Evolutionary conservation across 345 rosid genomes (phyloP).

Genomic region (Aquilaria yunnanensis): DNA sequence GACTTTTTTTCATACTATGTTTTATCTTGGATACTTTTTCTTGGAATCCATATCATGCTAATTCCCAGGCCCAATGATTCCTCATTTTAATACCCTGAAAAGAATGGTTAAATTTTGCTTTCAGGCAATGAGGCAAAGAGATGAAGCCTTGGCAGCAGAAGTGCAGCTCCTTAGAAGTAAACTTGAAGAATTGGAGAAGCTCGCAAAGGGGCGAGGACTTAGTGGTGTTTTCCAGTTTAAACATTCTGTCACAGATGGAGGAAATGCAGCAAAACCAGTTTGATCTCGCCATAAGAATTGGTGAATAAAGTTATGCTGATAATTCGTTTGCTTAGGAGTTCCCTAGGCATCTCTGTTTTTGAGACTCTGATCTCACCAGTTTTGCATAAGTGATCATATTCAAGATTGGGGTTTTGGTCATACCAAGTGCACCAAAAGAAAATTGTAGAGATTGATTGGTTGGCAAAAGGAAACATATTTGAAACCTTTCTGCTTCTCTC

Average conservation of each 20-base stretch:
- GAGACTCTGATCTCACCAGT: conserved; percentile 9
- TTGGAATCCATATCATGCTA: background rate
- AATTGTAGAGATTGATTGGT: background rate
- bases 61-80: conserved; percentile 2
- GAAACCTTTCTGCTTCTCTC: background rate
- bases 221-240: conserved; percentile 49
- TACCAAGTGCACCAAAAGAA: conserved; percentile 11
- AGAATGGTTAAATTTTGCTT: background rate
- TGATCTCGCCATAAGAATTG: conserved; percentile 18
- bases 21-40: background rate
- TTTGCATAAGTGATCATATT: conserved; percentile 1
- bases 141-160: conserved; percentile 54
- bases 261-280: conserved; percentile 27
- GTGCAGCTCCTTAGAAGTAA: conserved; percentile 46
- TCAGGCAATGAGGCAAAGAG: conserved; percentile 60
- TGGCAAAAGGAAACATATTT: too few species aligned
- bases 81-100: too few species aligned
- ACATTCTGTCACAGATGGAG: conserved; percentile 23
- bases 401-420: conserved; percentile 1
- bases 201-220: conserved; percentile 60
- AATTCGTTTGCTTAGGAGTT: conserved; percentile 16
- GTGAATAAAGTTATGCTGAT: conserved; percentile 7
- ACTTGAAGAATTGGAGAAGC: conserved; percentile 69
- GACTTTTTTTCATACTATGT: background rate
- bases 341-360: background rate